These are phyloP conservation scores for Syzygium malaccense DNA, from an alignment of 441 rosid species.

Conservation along the genomic window DNA sequence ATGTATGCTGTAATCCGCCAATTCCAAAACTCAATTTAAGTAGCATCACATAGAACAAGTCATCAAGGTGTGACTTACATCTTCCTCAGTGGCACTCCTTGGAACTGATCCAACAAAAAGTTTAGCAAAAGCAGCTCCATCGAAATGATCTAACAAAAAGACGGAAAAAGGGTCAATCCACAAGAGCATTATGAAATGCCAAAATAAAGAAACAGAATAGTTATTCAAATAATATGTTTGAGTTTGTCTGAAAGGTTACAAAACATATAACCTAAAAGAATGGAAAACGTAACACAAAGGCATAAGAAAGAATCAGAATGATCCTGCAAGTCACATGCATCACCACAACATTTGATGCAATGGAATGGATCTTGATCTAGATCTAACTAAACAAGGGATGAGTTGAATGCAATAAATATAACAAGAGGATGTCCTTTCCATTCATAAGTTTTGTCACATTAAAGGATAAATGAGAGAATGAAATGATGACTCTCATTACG, in stretches of 20 bases:
- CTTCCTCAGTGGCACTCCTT: constrained; percentile 74
- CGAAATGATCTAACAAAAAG: constrained; percentile 36
- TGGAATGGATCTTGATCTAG: background rate
- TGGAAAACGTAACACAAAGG: background rate
- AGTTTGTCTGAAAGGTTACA: background rate
- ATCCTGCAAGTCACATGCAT: background rate
- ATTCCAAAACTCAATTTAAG: background rate
- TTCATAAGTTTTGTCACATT: background rate
- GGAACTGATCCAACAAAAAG: constrained; percentile 99
- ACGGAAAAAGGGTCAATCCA: constrained; percentile 8
- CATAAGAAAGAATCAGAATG: background rate
- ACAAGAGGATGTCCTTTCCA: background rate
- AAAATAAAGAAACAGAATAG: background rate
- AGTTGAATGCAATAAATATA: background rate
- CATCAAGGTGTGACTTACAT: constrained; percentile 44
- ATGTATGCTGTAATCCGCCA: background rate
- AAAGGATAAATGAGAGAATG: background rate
- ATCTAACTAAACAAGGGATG: background rate
- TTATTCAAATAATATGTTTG: background rate
- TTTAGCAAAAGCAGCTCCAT: constrained; percentile 63
- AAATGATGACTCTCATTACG: background rate
- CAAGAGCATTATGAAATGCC: background rate
- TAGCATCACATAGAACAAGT: background rate
- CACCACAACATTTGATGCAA: background rate
- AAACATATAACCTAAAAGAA: background rate